Base-by-base conservation (phyloP, 2,329 filamentous ascomycete genomes). In the Monilinia vaccinii-corymbosi region DNA sequence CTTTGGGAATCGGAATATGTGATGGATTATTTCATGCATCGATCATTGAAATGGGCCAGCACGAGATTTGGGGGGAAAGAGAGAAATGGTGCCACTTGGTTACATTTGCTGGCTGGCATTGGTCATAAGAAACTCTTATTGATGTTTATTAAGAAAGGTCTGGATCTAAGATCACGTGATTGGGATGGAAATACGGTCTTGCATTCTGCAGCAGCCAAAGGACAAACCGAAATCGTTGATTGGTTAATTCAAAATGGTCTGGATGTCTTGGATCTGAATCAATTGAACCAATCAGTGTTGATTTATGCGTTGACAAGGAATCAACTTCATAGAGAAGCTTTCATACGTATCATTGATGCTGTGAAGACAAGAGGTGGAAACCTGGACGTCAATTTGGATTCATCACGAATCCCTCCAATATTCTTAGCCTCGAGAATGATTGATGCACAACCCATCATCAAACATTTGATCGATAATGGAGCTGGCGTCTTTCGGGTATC, bases 1-100 rank as follows among this genome's bases (percentile, higher is more conserved):
- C 8, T 6, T 8, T 59, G 57, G 57, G 31, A 55, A 28, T 59
- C 57, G 14, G 40, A 53, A 28, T 59, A 55, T 45, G 38, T 59
- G 2, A 59, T 59, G 47, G 4, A 28, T 5, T 59, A 59, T 45
- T 55, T 59, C 21, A 14, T 18, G 10, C 31, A 40, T 21, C 48
- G 57, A 21, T 55, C 57, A n/a, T 16, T 59, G 28, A 49, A 53
- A 32, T 59, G 57, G 57, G n/a, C 48, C 9, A 10, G 36, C 36
- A 59, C 57, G 21, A 49, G 42, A 13, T 59, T 59, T 40, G 57
- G 57, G 5, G 57, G 57, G 14, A 45, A 49, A 23, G 57, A 59
- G n/a, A 59, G 49, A 46, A 59, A 59, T 47, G 57, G 57, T 9
- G 57, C 57, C 46, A 59, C 40, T 36, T 59, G 57, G 57, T 55